A percentile compares a stretch with the other conserved stretches of the same genome.
Evolutionary conservation across 352 stramenopile genomes (phyloP).

Genomic region (Phytophthora pisi): DNA sequence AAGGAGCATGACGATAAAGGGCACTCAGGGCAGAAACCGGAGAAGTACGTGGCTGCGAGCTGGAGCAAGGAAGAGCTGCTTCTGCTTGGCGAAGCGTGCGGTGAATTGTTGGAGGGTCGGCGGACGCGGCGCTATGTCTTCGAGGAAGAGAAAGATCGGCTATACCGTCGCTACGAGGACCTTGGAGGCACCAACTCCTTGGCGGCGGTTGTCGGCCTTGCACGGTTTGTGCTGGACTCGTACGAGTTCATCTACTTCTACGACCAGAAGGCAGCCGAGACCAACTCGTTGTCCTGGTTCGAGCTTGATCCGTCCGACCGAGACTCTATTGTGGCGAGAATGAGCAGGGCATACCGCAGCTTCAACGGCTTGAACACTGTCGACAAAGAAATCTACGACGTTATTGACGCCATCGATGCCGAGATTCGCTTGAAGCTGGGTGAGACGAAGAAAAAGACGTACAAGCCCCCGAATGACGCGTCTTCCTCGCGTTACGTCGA

Average conservation of each 20-base stretch:
- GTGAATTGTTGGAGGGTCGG: slow-evolving; percentile 40
- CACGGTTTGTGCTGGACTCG: slow-evolving; percentile 45
- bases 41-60: slow-evolving; percentile 33
- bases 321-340: slow-evolving; percentile 25
- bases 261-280: slow-evolving; percentile 34
- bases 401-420: slow-evolving; percentile 45
- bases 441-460: slow-evolving; percentile 47
- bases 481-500: slow-evolving; percentile 44
- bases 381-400: slow-evolving; percentile 38
- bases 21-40: slow-evolving; percentile 21
- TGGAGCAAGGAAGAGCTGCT: slow-evolving; percentile 46
- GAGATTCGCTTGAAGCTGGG: slow-evolving; percentile 29
- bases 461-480: slow-evolving; percentile 38
- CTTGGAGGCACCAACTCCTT: slow-evolving; percentile 38
- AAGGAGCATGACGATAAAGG: slow-evolving; percentile 27
- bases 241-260: slow-evolving; percentile 57
- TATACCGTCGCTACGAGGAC: slow-evolving; percentile 44
- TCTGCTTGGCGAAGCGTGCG: slow-evolving; percentile 39
- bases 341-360: slow-evolving; percentile 44
- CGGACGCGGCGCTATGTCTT: slow-evolving; percentile 45
- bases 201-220: slow-evolving; percentile 30
- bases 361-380: slow-evolving; percentile 43
- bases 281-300: slow-evolving; percentile 39
- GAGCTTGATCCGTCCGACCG: slow-evolving; percentile 33
- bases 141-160: slow-evolving; percentile 46